These are phyloP conservation scores for Piper betle DNA, from an alignment of 164 flowering plant species.

Conservation along the genomic window DNA sequence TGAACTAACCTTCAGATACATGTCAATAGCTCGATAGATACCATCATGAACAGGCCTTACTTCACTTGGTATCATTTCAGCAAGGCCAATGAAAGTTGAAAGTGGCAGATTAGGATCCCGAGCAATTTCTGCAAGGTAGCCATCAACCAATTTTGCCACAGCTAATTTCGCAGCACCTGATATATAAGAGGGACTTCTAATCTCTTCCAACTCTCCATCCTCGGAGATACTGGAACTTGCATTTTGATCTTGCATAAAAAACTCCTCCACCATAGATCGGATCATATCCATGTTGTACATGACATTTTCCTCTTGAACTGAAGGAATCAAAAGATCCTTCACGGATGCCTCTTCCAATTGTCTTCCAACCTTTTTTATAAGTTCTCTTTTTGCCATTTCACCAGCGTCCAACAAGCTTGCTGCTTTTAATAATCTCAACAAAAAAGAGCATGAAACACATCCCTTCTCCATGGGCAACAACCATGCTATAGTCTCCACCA, in stretches of 20 bases:
- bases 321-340: slow-evolving; percentile 55
- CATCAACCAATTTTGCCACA: slow-evolving; percentile 80
- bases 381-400: slow-evolving; percentile 38
- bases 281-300: slow-evolving; percentile 59
- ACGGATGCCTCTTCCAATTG: slow-evolving; percentile 83
- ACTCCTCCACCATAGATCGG: slow-evolving; percentile 52
- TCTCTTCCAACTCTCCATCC: slow-evolving; percentile 35
- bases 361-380: slow-evolving; percentile 54
- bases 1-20: slow-evolving; percentile 59
- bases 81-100: slow-evolving; percentile 47
- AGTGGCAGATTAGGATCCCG: slow-evolving; percentile 63
- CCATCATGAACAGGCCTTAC: slow-evolving; percentile 69
- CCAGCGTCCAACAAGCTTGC: slow-evolving; percentile 38
- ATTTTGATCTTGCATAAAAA: slow-evolving; percentile 41
- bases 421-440: slow-evolving; percentile 68
- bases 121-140: slow-evolving; percentile 76
- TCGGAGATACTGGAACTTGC: slow-evolving; percentile 20
- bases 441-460: slow-evolving; percentile 59
- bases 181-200: slow-evolving; percentile 35
- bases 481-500: slow-evolving; percentile 52
- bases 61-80: slow-evolving; percentile 48
- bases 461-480: slow-evolving; percentile 66
- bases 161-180: slow-evolving; percentile 72
- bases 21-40: slow-evolving; percentile 84
- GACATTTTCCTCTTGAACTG: slow-evolving; percentile 28